Conservation (phyloP, 495 filamentous ascomycete genomes). For the Penicillium verhagenii region DNA sequence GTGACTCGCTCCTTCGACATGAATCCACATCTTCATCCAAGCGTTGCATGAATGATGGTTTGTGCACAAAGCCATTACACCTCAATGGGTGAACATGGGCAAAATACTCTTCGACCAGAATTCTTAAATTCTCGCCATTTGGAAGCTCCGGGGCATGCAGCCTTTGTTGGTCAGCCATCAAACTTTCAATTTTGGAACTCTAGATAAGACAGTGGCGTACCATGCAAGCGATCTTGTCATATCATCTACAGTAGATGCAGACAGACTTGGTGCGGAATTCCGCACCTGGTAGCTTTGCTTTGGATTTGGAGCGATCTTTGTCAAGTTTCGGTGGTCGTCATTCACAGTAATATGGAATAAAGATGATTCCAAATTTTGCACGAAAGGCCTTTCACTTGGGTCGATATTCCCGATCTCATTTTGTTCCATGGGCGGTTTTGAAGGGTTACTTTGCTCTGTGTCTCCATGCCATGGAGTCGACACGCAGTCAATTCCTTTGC, state of each 20-base stretch:
- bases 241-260: background rate
- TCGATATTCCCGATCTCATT: background rate
- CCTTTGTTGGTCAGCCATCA: constrained; percentile 8
- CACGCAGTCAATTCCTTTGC: constrained; percentile 19
- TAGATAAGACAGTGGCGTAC: background rate
- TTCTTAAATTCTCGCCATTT: constrained; percentile 8
- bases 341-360: no score
- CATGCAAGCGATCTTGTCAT: background rate
- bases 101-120: constrained; percentile 35
- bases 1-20: constrained; percentile 12
- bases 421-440: background rate
- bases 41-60: constrained; percentile 31
- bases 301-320: no score
- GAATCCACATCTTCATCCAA: constrained; percentile 25
- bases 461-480: background rate
- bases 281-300: no score
- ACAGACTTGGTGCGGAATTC: background rate
- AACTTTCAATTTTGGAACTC: background rate
- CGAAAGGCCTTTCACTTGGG: background rate
- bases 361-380: background rate
- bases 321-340: no score
- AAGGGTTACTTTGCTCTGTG: background rate
- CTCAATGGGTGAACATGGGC: constrained; percentile 35
- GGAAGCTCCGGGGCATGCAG: constrained; percentile 15
- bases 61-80: constrained; percentile 36